These are phyloP conservation scores for Fagopyrum tataricum DNA, from an alignment of 148 eudicot species.

Conservation along the genomic window DNA sequence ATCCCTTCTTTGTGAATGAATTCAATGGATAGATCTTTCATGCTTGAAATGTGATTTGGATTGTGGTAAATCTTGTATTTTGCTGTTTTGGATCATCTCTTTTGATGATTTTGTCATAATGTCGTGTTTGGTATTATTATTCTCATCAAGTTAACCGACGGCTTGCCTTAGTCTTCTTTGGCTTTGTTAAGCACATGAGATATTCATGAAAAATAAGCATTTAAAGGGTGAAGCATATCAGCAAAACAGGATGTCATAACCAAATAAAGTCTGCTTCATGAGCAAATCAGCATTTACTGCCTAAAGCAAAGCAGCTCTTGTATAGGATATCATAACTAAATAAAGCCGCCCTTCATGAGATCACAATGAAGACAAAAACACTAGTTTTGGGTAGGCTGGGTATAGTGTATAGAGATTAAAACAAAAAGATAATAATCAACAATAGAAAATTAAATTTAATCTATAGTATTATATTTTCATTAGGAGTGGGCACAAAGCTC, in stretches of 20 bases:
- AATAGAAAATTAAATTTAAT: no score
- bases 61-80: not conserved
- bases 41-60: constrained; percentile 2
- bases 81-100: not conserved
- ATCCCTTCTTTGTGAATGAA: not conserved
- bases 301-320: no score
- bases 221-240: not conserved
- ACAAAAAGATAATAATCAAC: no score
- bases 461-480: no score
- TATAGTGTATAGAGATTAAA: no score
- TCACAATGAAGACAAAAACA: not conserved
- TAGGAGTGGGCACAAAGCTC: no score
- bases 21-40: not conserved
- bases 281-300: no score
- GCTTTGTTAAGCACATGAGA: not conserved
- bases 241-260: not conserved
- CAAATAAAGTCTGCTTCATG: not conserved
- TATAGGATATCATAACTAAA: not conserved
- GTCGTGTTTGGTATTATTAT: not conserved
- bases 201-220: not conserved
- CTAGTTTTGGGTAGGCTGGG: no score
- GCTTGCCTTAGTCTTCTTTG: not conserved
- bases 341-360: constrained; percentile 6
- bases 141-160: not conserved
- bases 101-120: not conserved